Base-by-base conservation (phyloP, 176 grass and related monocot species). In the Aegilops bicornis region DNA sequence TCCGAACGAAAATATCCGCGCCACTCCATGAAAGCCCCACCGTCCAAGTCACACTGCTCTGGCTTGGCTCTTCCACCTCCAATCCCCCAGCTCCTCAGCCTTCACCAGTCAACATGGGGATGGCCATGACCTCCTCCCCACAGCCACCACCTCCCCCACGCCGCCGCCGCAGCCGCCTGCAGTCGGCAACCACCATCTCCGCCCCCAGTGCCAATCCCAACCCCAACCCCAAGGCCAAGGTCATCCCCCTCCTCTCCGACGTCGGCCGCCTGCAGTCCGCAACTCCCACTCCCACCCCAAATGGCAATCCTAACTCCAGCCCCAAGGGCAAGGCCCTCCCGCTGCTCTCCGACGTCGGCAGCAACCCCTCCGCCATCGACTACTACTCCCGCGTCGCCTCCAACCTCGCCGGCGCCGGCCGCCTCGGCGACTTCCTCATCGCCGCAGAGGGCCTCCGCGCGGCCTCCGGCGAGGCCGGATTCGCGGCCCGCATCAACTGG, bases 331-430 rank as follows among this genome's bases (percentile, higher is more conserved):
- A 82, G 87, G 36, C 66, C 19, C 86, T 89, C 76, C 96, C 91
- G 48, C 88, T 92, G n/a, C 96, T 98, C 84, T 84, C 84, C 43
- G 86, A 98, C 39, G 91, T 98, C 29, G 88, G 91, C 8, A 88
- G 90, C 73, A 93, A 98, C 58, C 88, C 94, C 29, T 24, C 89
- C 71, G 27, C 84, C 69, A 52, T 96, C 84, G 86, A 92, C 81
- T 92, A 94, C 84, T 98, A 98, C 70, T 92, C 96, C 63, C 83
- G 85, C 70, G 88, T 98, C 63, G 96, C 93, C 43, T 98, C 96
- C 66, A 93, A 87, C 69, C 96, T 98, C 36, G 93, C 90, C 54
- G 68, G 82, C 47, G 69, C 87, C 9, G 96, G 93, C 27, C 94
- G 94, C 56, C 92, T 96, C 42, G 35, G 79, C 2, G 96, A 98